Percentiles rank a stretch among this genome's conserved stretches.
Conservation (phyloP, 179 eudicot species). For the Amaranthus tricolor region DNA sequence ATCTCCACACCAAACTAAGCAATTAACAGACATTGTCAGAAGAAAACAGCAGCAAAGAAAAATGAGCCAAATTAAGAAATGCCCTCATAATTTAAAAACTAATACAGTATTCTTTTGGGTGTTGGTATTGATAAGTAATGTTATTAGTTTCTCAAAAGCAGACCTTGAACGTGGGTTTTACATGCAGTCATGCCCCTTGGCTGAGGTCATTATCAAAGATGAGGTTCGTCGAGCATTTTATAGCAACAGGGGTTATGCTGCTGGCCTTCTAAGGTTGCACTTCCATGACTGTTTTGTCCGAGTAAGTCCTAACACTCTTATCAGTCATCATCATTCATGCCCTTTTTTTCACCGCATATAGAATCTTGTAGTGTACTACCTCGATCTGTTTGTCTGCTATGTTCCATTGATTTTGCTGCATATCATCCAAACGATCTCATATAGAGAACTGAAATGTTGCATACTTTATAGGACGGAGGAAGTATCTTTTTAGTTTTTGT, state of each 20-base stretch:
- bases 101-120: conserved; percentile 12
- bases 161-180: conserved; percentile 54
- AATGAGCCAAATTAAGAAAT: conserved; percentile 41
- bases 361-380: not conserved
- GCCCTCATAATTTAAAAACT: conserved; percentile 17
- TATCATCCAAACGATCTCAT: too few relatives aligned
- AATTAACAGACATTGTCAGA: conserved; percentile 20
- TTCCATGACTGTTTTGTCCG: conserved; percentile 91
- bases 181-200: conserved; percentile 39
- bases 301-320: conserved; percentile 33
- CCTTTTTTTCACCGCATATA: too few relatives aligned
- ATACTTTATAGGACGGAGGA: too few relatives aligned
- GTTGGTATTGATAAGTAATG: conserved; percentile 36
- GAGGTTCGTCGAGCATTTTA: conserved; percentile 46
- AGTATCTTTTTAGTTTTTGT: too few relatives aligned
- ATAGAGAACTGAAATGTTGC: too few relatives aligned
- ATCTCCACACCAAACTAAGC: conserved; percentile 14
- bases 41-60: conserved; percentile 5
- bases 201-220: conserved; percentile 49
- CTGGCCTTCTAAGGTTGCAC: conserved; percentile 77
- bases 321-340: too few relatives aligned
- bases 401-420: too few relatives aligned
- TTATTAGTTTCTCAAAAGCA: conserved; percentile 36
- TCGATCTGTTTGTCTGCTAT: not conserved
- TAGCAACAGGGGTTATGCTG: conserved; percentile 56